Evolutionary conservation across 345 rosid species (phyloP), one percentile per base, ranked within the genome.

Genomic region (Lenwebbia sp.): DNA sequence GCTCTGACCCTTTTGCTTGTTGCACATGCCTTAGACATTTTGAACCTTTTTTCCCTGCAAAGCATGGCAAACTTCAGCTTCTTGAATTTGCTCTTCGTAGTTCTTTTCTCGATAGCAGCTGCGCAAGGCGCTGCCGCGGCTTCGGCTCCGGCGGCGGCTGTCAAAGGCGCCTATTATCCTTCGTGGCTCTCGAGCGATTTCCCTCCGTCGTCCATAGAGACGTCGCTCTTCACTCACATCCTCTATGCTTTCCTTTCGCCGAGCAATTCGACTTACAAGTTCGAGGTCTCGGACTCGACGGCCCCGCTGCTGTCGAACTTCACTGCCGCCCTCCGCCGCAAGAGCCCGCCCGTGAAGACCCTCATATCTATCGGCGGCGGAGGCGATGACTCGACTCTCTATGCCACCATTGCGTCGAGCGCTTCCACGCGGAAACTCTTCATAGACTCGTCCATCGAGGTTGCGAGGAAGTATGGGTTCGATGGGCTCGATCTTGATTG

Each of bases 121-220:
- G 82, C 85, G 84, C 28, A 10, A 53, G 51, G 50, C 17, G 22
- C 37, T 10, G 81, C 26, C 78, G 50, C 54, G 2, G 74, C 54
- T 53, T 58, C 85, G 5, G 7, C 78, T 40, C 30, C 83, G 30
- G 17, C 23, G 0, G n/a, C 15, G 5, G 21, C 47, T 8, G 62
- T 90, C 28, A 90, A 87, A 70, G 91, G 89, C 44, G 91, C 88
- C 23, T 90, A 90, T 74, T 88, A 88, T 85, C 91, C 83, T 26
- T 86, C 90, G 3, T 88, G 86, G 88, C 0, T 76, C 6, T 70
- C 85, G 23, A 62, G 83, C 26, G 13, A 54, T 23, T 60, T 86
- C 75, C 91, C 89, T 86, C 88, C 91, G 0, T 88, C 91, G 1
- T 84, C 85, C 57, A 90, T 90, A 5, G 54, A 84, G 21, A 88